Evolutionary conservation across 1,284 basidiomycete genomes (phyloP).

Genomic region (Chalciporus sp.): DNA sequence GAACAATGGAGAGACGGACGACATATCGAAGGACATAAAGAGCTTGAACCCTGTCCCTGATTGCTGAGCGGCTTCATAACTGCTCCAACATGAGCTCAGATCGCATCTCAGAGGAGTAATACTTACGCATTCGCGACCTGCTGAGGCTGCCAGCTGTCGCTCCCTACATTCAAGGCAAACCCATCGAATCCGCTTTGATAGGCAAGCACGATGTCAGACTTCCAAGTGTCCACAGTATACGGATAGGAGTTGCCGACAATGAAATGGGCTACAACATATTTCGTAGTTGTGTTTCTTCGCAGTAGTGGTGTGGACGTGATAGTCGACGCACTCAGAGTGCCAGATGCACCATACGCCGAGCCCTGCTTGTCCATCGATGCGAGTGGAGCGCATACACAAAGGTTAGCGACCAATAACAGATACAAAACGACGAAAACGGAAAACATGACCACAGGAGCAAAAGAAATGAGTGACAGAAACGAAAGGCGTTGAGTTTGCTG

Average conservation of each 20-base stretch:
- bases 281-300: slow-evolving; percentile 32
- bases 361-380: neutral
- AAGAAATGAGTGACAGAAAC: slow-evolving; percentile 22
- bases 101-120: slow-evolving; percentile 5
- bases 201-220: slow-evolving; percentile 58
- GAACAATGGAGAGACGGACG: slow-evolving; percentile 41
- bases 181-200: slow-evolving; percentile 63
- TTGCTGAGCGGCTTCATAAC: slow-evolving; percentile 55
- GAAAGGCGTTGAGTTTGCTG: slow-evolving; percentile 17
- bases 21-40: slow-evolving; percentile 83
- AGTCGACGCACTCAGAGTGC: slow-evolving; percentile 3
- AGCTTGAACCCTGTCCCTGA: slow-evolving; percentile 69
- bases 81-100: slow-evolving; percentile 10
- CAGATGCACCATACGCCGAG: no score
- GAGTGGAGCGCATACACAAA: slow-evolving; percentile 21
- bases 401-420: slow-evolving; percentile 7
- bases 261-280: slow-evolving; percentile 66
- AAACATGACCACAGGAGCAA: slow-evolving; percentile 17
- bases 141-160: slow-evolving; percentile 64
- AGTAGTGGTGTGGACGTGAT: slow-evolving; percentile 4
- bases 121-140: slow-evolving; percentile 69
- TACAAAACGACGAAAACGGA: slow-evolving; percentile 15
- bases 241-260: slow-evolving; percentile 72
- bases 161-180: slow-evolving; percentile 69
- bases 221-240: slow-evolving; percentile 61